Evolutionary conservation across 78 protist genomes (phyloP).

Genomic region (Dictyostelium intermedium): DNA sequence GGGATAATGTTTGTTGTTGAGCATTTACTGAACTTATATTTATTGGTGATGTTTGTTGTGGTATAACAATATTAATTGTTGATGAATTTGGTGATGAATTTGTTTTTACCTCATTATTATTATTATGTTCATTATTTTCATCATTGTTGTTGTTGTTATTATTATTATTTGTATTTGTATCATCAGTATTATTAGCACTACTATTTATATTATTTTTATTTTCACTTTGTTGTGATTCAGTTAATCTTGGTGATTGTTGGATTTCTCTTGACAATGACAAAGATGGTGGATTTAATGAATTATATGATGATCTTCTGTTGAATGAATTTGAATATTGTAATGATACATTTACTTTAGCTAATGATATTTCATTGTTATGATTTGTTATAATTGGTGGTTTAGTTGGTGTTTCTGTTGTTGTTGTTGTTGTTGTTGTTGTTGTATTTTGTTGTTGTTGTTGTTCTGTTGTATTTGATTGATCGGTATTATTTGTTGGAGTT

Average conservation of each 20-base stretch:
- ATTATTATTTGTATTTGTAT: not conserved
- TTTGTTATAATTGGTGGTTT: not conserved
- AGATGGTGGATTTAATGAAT: constrained; percentile 17
- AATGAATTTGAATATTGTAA: constrained; percentile 40
- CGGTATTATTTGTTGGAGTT: not conserved
- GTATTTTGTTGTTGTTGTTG: not conserved
- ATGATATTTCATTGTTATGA: not conserved
- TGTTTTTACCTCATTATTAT: not conserved
- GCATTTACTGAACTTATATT: not conserved
- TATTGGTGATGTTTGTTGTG: not conserved
- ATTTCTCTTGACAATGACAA: not conserved
- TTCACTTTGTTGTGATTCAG: constrained; percentile 14
- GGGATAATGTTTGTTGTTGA: not conserved
- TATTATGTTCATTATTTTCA: not conserved
- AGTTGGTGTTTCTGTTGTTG: not conserved
- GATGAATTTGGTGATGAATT: not conserved
- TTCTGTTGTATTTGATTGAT: not conserved
- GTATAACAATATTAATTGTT: not conserved
- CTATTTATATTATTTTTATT: not conserved
- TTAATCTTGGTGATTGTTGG: constrained; percentile 14
- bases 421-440: not conserved
- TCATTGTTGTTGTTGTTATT: not conserved
- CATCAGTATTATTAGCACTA: not conserved
- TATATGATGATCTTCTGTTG: constrained; percentile 53
- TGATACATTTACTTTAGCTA: constrained; percentile 39